Evolutionary conservation across 2,329 filamentous ascomycete genomes (phyloP), one percentile per base, ranked within the genome.

Genomic region (Cercospora beticola): DNA sequence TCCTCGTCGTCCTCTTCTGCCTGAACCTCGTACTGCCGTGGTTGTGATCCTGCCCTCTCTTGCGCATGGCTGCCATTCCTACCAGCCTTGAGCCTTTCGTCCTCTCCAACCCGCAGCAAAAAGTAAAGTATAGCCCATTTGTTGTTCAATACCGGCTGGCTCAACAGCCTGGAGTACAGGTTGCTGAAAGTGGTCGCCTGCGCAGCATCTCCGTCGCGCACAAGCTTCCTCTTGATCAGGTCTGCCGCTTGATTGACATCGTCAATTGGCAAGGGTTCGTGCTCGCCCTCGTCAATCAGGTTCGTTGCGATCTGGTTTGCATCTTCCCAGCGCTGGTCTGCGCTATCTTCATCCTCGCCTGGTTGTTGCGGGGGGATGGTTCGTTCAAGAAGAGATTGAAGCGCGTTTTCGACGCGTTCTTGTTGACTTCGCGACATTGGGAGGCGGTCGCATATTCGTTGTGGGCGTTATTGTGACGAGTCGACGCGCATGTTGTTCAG

Each of bases 71-170:
- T 54, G 7, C 62, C 62, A 40, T 62, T 36, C 10, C 46, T 43
- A 18, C 56, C 26, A 30, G 23, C 23, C n/a, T 58, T 58, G 16
- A 36, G 28, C 6, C 58, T 23, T 33, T 69, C 67, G 26, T 71
- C 70, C 76, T 94, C 91, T 43, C 70, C 92, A 89, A 59, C 86
- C 75, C 92, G 89, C 78, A 95, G 91, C 52, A 99, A 87, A 52
- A 99, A 88, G 78, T 96, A 96, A 21, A 99, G 85, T 72, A 99
- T 97, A 3, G 92, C 93, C 93, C 94, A 98, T 86, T 99, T 99
- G 80, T 97, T 92, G 76, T 92, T 91, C 56, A 99, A 86, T 5
- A 98, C 94, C 0, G 94, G 94, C 72, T 97, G 89, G n/a, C 92
- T 92, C 28, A 97, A 85, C 18, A 99, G 86, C 66, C 93, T 88